phyloP scores from a whole-genome alignment of 306 rosid genomes.

The barrel medic (Medicago truncatula) region MtrunA17r5.0-ANR NC_053048.1:54423501-54424000 shows the following conservation, averaged over 20 bases:
- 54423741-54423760: neutral
- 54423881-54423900: neutral
- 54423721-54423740: neutral
- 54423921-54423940: neutral
- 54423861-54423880: neutral
- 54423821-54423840: neutral
- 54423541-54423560: neutral
- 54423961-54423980: neutral
- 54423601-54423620: neutral
- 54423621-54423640: neutral
- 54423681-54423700: neutral
- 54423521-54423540: neutral
- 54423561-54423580: neutral
- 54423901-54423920: no score
- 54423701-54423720: neutral
- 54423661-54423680: neutral
- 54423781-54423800: neutral
- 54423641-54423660: neutral
- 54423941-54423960: neutral
- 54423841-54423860: neutral
- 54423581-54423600: neutral
- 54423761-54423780: neutral
- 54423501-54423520: neutral
- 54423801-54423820: slow-evolving; percentile 1
- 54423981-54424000: neutral